A percentile compares a stretch with the other conserved stretches of the same genome.
These are phyloP conservation scores for Leucosporidium yakuticum DNA, from an alignment of 768 basidiomycete genomes.

Conservation along the genomic window DNA sequence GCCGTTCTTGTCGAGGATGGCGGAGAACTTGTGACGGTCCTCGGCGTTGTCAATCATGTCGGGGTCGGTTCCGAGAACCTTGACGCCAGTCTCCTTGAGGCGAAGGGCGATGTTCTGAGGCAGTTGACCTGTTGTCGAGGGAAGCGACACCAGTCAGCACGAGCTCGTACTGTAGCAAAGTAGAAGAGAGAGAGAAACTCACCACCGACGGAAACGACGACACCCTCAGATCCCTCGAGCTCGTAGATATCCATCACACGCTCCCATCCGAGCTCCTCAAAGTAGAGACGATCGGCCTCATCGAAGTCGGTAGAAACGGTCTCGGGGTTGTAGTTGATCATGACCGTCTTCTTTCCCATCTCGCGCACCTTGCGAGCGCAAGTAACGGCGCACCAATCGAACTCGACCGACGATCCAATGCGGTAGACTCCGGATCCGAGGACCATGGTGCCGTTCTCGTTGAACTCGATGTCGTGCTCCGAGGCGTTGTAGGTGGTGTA, in stretches of 20 bases:
- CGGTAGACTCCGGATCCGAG: conserved; percentile 96
- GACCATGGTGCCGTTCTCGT: conserved; percentile 98
- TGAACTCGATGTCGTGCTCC: conserved; percentile 87
- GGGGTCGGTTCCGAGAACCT: conserved; percentile 93
- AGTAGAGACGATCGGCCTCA: conserved; percentile 97
- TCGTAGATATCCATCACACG: conserved; percentile 99
- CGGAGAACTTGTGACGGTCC: conserved; percentile 98
- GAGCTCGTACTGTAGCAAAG: neutral
- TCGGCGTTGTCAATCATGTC: conserved; percentile 92
- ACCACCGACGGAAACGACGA: conserved; percentile 96
- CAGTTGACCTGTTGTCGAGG: conserved; percentile 63
- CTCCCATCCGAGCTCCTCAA: conserved; percentile 96
- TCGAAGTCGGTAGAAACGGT: conserved; percentile 99
- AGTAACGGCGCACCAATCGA: conserved; percentile 99
- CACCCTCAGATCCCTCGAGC: conserved; percentile 82
- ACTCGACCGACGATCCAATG: conserved; percentile 97
- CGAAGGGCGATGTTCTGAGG: conserved; percentile 98
- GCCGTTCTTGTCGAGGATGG: conserved; percentile 85
- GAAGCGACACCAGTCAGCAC: neutral
- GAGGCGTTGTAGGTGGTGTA: conserved; percentile 99
- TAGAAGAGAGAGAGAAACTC: conserved; percentile 39
- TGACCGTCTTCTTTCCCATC: conserved; percentile 90
- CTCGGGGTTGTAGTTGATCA: conserved; percentile 99
- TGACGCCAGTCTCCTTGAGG: conserved; percentile 81
- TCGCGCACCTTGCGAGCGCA: conserved; percentile 86